Base-by-base conservation (phyloP, 768 basidiomycete genomes). In the Agaricus blazei region DNA sequence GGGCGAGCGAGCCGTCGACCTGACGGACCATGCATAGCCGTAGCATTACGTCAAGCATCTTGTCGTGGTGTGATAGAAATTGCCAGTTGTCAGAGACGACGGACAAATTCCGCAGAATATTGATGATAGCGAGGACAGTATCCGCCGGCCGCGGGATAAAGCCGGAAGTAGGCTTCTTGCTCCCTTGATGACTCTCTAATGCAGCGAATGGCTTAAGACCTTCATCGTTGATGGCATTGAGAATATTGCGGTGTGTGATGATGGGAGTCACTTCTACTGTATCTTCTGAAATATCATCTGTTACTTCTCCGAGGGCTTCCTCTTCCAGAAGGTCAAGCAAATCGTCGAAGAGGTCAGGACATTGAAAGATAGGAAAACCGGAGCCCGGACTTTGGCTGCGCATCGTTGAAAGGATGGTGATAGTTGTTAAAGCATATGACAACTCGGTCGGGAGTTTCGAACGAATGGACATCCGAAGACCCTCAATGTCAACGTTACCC, bases 401-500 rank as follows among this genome's bases (percentile, higher is more conserved):
- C 82, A 91, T 85, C 2, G 86, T 84, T 11, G 89, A 88, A 54
- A 97, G 72, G 65, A 96, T 73, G 3, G 86, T 86, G 60, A 98
- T 76, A 4, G 91, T 90, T 23, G 93, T 93, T 61, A 99, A 72
- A 4, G 90, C 92, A 66, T 94, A 98, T 3, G 93, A 87, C 51
- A 95, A 72, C 68, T 99, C 96, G 45, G 83, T 77, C 8, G 85
- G 79, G 41, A 98, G 71, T 36, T 95, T 79, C 36, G 90, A 96
- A 31, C 94, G 88, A 40, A 99, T 72, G 29, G 90, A 90, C 87
- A 99, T 86, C n/a, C 85, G 86, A 48, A 99, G 77, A n/a, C 85
- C 85, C 64, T 97, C 94, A 56, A 98, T 85, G 63, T 98, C 95
- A 48, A 96, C 82, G 7, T 76, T 78, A 23, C 92, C 93, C 84